A percentile compares a stretch with the other conserved stretches of the same genome.
Conservation (phyloP, 176 grass and related monocot genomes). For the Musa schizocarpa region DNA sequence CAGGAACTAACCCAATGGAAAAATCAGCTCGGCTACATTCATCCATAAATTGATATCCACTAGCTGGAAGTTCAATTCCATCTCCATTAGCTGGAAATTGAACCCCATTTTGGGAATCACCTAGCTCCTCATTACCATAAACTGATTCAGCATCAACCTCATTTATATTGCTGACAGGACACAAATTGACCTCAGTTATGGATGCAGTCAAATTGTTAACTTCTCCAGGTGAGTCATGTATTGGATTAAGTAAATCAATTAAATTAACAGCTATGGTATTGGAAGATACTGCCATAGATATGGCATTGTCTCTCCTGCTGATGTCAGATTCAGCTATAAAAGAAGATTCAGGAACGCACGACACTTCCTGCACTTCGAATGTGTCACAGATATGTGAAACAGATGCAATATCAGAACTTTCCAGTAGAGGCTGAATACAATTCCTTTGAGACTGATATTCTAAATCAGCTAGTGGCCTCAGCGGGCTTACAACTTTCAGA, state of each 20-base stretch:
- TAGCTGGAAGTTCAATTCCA: conserved; percentile 10
- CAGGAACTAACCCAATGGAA: conserved; percentile 32
- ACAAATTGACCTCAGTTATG: conserved; percentile 19
- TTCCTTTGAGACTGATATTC: conserved; percentile 30
- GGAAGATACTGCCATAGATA: conserved; percentile 33
- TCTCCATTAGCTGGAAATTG: conserved; percentile 25
- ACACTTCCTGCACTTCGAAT: conserved; percentile 56
- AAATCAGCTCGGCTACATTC: conserved; percentile 71
- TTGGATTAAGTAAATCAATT: conserved; percentile 6
- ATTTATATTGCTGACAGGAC: conserved; percentile 30
- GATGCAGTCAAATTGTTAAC: conserved; percentile 13
- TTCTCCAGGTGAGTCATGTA: conserved; percentile 11
- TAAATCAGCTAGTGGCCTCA: conserved; percentile 24
- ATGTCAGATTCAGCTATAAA: conserved; percentile 24
- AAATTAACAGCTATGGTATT: conserved; percentile 24
- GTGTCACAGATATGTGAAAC: conserved; percentile 76
- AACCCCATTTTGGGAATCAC: conserved; percentile 29
- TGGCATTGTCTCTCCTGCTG: conserved; percentile 28
- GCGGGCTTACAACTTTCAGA: conserved; percentile 17
- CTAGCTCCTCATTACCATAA: conserved; percentile 30
- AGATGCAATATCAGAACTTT: conserved; percentile 37
- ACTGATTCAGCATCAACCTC: conserved; percentile 39
- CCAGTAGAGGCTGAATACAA: conserved; percentile 34
- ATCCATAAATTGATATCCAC: conserved; percentile 69
- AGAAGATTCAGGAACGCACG: conserved; percentile 75